Evolutionary conservation across 805 yeast genomes (phyloP).

Genomic region (Naumovozyma baii): DNA sequence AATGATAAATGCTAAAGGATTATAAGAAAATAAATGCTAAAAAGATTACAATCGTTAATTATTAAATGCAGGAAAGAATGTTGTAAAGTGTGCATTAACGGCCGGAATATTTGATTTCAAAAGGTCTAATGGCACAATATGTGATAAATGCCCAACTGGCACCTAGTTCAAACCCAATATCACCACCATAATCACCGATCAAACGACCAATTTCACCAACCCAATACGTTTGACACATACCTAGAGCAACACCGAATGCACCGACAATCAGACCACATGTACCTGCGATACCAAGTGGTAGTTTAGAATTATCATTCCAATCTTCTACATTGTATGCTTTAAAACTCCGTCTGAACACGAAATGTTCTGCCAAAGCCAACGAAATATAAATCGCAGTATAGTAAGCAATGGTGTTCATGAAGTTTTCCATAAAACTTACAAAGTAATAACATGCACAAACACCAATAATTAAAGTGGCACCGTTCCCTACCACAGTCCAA

Average conservation of each 20-base stretch:
- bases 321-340: slow-evolving; percentile 52
- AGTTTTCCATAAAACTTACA: slow-evolving; percentile 62
- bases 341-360: slow-evolving; percentile 59
- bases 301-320: slow-evolving; percentile 45
- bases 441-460: slow-evolving; percentile 81
- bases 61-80: no score
- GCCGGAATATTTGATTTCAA: slow-evolving; percentile 56
- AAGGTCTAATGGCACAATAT: slow-evolving; percentile 47
- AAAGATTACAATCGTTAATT: neutral
- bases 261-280: slow-evolving; percentile 74
- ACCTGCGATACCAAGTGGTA: slow-evolving; percentile 77
- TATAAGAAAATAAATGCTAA: neutral
- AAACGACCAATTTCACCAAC: slow-evolving; percentile 54
- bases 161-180: slow-evolving; percentile 77
- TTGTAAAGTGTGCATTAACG: no score
- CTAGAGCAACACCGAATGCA: slow-evolving; percentile 74
- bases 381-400: slow-evolving; percentile 81
- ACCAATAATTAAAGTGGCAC: slow-evolving; percentile 70
- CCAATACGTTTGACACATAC: slow-evolving; percentile 86
- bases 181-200: slow-evolving; percentile 70
- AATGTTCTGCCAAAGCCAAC: slow-evolving; percentile 69
- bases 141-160: slow-evolving; percentile 56
- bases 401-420: slow-evolving; percentile 87
- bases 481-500: slow-evolving; percentile 75
- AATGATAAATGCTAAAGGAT: neutral